phyloP scores from a whole-genome alignment of 257 asterid species.

The Schizonepeta tenuifolia region DNA sequence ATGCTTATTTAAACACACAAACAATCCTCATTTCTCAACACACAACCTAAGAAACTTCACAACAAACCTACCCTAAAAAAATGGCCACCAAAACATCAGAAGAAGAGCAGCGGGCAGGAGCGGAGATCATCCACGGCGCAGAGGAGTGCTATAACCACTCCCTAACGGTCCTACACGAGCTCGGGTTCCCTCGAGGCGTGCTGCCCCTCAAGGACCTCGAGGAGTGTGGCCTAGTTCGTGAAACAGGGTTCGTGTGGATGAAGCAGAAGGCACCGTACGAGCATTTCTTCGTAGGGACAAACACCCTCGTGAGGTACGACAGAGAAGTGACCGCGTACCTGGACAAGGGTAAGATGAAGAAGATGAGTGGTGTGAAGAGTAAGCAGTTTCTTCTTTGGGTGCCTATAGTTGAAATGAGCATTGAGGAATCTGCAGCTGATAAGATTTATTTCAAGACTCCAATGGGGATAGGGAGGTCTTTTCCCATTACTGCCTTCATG shows the following conservation, averaged over 20 bases:
- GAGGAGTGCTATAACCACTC: constrained; percentile 70
- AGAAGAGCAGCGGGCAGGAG: constrained; percentile 53
- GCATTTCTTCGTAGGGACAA: constrained; percentile 64
- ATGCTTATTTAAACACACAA: constrained; percentile 41
- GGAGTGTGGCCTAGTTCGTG: constrained; percentile 86
- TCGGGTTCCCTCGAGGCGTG: constrained; percentile 86
- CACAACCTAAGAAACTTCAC: neutral
- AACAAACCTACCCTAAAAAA: constrained; percentile 21
- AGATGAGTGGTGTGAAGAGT: constrained; percentile 90
- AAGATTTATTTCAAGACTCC: constrained; percentile 86
- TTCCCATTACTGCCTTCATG: constrained; percentile 78
- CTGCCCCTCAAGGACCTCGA: constrained; percentile 84
- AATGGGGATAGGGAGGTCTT: constrained; percentile 82
- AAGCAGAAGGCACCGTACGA: constrained; percentile 80
- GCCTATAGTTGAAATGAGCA: constrained; percentile 89
- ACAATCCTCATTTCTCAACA: constrained; percentile 26
- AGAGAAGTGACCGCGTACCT: constrained; percentile 78
- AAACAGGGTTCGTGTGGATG: constrained; percentile 93
- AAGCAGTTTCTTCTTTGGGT: constrained; percentile 91
- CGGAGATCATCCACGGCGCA: constrained; percentile 68
- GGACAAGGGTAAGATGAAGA: constrained; percentile 90
- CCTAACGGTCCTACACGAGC: constrained; percentile 56
- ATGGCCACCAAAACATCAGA: constrained; percentile 51
- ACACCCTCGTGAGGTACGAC: constrained; percentile 71
- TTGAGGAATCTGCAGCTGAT: constrained; percentile 48